A percentile compares a stretch with the other conserved stretches of the same genome.
Evolutionary conservation across 164 flowering plant genomes (phyloP).

Genomic region (Aristolochia contorta): DNA sequence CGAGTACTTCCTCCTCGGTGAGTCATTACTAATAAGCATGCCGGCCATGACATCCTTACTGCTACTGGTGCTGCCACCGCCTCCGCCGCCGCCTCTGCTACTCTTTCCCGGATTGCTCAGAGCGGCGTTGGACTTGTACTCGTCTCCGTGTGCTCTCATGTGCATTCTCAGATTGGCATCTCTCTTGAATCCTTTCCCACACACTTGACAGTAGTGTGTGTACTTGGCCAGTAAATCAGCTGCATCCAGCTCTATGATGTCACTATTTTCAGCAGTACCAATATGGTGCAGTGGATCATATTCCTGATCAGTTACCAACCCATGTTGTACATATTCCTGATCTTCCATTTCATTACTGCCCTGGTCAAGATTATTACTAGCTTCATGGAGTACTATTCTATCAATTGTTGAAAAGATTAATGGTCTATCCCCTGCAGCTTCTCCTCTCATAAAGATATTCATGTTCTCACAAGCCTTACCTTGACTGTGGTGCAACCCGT

Average conservation of each 20-base stretch:
- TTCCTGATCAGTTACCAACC: background rate
- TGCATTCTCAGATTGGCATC: constrained; percentile 86
- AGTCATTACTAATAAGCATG: constrained; percentile 1
- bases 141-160: constrained; percentile 84
- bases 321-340: constrained; percentile 3
- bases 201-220: constrained; percentile 58
- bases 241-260: constrained; percentile 39
- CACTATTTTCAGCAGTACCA: constrained; percentile 4
- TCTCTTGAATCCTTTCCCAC: constrained; percentile 80
- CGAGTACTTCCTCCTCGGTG: constrained; percentile 46
- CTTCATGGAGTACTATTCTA: constrained; percentile 7
- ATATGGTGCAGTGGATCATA: background rate
- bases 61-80: background rate
- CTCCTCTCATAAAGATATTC: background rate
- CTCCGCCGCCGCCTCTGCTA: background rate
- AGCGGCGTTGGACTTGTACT: constrained; percentile 49
- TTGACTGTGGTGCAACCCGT: background rate
- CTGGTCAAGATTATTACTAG: background rate
- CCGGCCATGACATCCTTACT: background rate
- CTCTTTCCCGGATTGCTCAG: constrained; percentile 36
- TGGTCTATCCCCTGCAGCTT: constrained; percentile 1
- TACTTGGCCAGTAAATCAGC: constrained; percentile 47
- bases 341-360: constrained; percentile 1
- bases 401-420: constrained; percentile 14
- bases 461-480: background rate